These are phyloP conservation scores for Backusella tuberculispora DNA, from an alignment of 192 early-diverging fungal genomes.

Conservation along the genomic window DNA sequence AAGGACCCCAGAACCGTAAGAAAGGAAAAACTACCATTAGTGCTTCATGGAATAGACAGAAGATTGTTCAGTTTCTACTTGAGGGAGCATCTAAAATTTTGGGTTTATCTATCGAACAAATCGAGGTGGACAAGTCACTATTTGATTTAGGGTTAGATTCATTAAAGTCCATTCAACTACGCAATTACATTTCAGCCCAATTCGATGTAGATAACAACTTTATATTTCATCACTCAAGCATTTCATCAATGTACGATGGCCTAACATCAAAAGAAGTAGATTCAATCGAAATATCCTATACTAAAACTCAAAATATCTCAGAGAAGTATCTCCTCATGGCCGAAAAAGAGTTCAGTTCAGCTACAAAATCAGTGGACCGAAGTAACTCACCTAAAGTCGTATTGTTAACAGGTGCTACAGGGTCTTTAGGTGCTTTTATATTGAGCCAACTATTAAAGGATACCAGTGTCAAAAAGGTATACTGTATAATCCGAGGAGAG, in stretches of 20 bases:
- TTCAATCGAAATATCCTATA: neutral
- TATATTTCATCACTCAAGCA: conserved; percentile 30
- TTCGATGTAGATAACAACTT: conserved; percentile 30
- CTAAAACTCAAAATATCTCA: conserved; percentile 14
- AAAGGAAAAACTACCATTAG: neutral
- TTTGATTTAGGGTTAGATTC: conserved; percentile 43
- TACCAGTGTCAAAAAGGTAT: conserved; percentile 33
- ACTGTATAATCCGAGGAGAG: conserved; percentile 35
- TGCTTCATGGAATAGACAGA: neutral
- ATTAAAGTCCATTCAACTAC: conserved; percentile 22
- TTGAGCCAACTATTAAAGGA: conserved; percentile 27
- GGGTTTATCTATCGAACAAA: neutral
- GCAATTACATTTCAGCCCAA: conserved; percentile 17
- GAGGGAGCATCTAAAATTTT: too few species aligned
- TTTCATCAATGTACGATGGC: neutral
- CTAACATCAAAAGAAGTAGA: neutral
- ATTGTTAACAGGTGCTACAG: conserved; percentile 42
- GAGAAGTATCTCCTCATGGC: conserved; percentile 17
- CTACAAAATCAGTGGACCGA: neutral
- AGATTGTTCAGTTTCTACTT: neutral
- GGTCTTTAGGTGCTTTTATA: conserved; percentile 37
- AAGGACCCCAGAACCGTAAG: neutral
- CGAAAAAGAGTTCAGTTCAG: conserved; percentile 16
- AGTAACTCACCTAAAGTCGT: conserved; percentile 21
- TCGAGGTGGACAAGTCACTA: conserved; percentile 19